A percentile compares a stretch with the other conserved stretches of the same genome.
phyloP scores from a whole-genome alignment of 2,329 filamentous ascomycete species.

The Diaporthe caulivora region DNA sequence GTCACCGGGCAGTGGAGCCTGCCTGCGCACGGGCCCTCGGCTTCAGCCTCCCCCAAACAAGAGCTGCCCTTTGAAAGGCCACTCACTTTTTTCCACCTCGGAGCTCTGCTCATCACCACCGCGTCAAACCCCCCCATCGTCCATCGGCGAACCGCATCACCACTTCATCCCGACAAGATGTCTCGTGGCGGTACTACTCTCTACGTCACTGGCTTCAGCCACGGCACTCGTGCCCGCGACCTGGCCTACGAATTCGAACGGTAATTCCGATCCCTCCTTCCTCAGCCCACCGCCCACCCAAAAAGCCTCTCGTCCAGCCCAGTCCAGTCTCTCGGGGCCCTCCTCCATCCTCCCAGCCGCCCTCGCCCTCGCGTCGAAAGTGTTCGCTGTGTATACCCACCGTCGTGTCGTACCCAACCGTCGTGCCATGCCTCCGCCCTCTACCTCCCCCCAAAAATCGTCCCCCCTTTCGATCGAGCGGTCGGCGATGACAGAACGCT shows the following conservation, averaged over 20 bases:
- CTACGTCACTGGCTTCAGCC: constrained; percentile 99
- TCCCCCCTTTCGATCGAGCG: constrained; percentile 59
- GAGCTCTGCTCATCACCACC: constrained; percentile 17
- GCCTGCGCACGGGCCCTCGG: constrained; percentile 16
- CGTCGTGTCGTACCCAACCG: constrained; percentile 46
- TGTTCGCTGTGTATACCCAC: constrained; percentile 46
- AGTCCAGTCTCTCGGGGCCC: constrained; percentile 35
- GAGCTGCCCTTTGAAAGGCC: constrained; percentile 24
- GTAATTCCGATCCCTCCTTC: constrained; percentile 77
- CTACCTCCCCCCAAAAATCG: constrained; percentile 46
- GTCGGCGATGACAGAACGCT: constrained; percentile 53
- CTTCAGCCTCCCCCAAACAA: constrained; percentile 18
- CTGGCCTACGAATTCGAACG: constrained; percentile 99
- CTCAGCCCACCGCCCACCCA: constrained; percentile 43
- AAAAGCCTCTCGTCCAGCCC: constrained; percentile 38
- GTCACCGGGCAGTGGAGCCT: constrained; percentile 15
- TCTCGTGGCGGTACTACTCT: constrained; percentile 94
- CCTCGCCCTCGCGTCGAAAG: constrained; percentile 44
- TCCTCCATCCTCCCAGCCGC: constrained; percentile 41
- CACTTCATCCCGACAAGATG: constrained; percentile 65
- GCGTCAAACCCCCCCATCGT: constrained; percentile 13
- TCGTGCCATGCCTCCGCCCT: constrained; percentile 44
- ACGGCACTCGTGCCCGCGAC: constrained; percentile 98
- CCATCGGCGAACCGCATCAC: constrained; percentile 31
- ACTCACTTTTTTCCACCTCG: constrained; percentile 31